Evolutionary conservation across 2,329 filamentous ascomycete genomes (phyloP).

Genomic region (Huntiella omanensis): DNA sequence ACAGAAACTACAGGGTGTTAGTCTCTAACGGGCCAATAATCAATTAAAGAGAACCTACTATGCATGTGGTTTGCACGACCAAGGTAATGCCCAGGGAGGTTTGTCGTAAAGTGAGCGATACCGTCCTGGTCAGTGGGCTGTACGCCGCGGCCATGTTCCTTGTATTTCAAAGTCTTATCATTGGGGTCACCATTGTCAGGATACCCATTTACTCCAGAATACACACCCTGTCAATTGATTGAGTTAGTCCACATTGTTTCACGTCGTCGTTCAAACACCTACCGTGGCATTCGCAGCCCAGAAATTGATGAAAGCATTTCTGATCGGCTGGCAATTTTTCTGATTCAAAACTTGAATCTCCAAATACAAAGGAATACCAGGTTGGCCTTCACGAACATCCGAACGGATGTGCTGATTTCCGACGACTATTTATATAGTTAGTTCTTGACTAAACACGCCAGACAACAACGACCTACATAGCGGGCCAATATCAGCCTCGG

Average conservation of each 20-base stretch:
- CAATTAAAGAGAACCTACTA: constrained; percentile 15
- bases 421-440: constrained; percentile 9
- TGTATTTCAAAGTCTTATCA: constrained; percentile 18
- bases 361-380: constrained; percentile 13
- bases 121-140: constrained; percentile 24
- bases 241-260: not conserved
- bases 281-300: constrained; percentile 19
- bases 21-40: not conserved
- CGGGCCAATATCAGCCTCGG: constrained; percentile 32
- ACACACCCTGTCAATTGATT: constrained; percentile 16
- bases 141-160: constrained; percentile 21
- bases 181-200: constrained; percentile 25
- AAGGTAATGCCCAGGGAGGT: constrained; percentile 27
- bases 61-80: constrained; percentile 30
- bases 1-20: constrained; percentile 16
- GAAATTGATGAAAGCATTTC: constrained; percentile 13
- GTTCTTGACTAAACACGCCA: not conserved
- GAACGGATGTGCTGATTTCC: constrained; percentile 12
- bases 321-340: constrained; percentile 13
- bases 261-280: constrained; percentile 4
- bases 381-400: constrained; percentile 12
- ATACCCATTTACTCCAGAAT: constrained; percentile 19
- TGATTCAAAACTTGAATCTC: constrained; percentile 15
- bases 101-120: constrained; percentile 24
- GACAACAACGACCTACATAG: constrained; percentile 17